Percentiles rank a stretch among this genome's conserved stretches.
phyloP scores from a whole-genome alignment of 2,329 filamentous ascomycete species.

The Hypoxylon rubiginosum region DNA sequence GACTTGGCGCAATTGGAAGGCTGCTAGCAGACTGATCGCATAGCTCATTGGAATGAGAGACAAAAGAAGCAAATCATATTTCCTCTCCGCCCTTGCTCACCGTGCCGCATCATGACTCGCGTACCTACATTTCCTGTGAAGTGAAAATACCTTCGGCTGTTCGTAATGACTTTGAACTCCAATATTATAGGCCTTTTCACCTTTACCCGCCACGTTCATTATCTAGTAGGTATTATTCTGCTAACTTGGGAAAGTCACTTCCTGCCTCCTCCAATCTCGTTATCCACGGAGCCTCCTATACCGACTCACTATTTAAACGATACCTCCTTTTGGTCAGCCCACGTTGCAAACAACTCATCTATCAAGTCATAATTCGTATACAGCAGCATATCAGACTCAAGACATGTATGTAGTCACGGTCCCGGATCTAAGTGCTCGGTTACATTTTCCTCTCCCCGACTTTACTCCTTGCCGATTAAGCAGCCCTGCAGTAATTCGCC shows the following conservation, averaged over 20 bases:
- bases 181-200: neutral
- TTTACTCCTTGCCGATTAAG: conserved; percentile 37
- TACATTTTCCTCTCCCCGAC: neutral
- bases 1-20: neutral
- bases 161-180: neutral
- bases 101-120: neutral
- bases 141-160: neutral
- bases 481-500: conserved; percentile 80
- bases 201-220: neutral
- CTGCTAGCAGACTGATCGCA: conserved; percentile 25
- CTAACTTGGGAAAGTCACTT: conserved; percentile 2
- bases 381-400: neutral
- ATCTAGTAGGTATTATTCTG: neutral
- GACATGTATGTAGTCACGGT: neutral
- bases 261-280: neutral
- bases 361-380: conserved; percentile 6
- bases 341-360: neutral
- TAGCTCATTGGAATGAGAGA: neutral
- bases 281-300: neutral
- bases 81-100: neutral
- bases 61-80: neutral
- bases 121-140: neutral
- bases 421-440: neutral
- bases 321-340: neutral
- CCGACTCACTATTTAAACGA: neutral